Evolutionary conservation across 805 yeast species (phyloP).

Genomic region (Candida nonsorbophila): DNA sequence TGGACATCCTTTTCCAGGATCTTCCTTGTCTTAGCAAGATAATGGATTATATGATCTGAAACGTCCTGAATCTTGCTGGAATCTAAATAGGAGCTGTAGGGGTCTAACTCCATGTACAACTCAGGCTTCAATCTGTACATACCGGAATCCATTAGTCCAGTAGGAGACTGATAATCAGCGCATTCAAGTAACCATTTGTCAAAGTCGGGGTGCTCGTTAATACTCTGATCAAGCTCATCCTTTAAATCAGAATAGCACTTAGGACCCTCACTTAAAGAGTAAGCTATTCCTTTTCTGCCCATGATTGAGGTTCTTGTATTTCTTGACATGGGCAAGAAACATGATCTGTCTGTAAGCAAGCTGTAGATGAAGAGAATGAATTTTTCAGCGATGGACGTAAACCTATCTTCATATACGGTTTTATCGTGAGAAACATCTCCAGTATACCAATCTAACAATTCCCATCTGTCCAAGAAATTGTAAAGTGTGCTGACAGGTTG

Average conservation of each 20-base stretch:
- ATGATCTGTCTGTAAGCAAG: constrained; percentile 32
- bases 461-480: constrained; percentile 53
- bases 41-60: constrained; percentile 40
- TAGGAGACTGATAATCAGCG: constrained; percentile 61
- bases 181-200: constrained; percentile 54
- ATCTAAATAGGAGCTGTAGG: constrained; percentile 45
- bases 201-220: constrained; percentile 33
- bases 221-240: constrained; percentile 16
- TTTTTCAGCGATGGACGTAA: constrained; percentile 38
- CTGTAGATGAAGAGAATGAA: constrained; percentile 41
- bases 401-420: constrained; percentile 46
- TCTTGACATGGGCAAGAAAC: constrained; percentile 16
- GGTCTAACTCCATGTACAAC: constrained; percentile 54
- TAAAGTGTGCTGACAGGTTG: constrained; percentile 29
- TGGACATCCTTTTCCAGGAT: constrained; percentile 38
- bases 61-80: constrained; percentile 48
- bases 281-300: constrained; percentile 41
- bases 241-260: constrained; percentile 48
- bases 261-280: constrained; percentile 48
- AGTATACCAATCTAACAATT: constrained; percentile 44
- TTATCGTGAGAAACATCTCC: constrained; percentile 25
- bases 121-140: constrained; percentile 62
- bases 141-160: constrained; percentile 54
- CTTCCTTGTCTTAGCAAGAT: constrained; percentile 33
- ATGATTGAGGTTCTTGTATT: constrained; percentile 20